These are phyloP conservation scores for Thozetella sp. DNA, from an alignment of 495 filamentous ascomycete species.

Conservation along the genomic window DNA sequence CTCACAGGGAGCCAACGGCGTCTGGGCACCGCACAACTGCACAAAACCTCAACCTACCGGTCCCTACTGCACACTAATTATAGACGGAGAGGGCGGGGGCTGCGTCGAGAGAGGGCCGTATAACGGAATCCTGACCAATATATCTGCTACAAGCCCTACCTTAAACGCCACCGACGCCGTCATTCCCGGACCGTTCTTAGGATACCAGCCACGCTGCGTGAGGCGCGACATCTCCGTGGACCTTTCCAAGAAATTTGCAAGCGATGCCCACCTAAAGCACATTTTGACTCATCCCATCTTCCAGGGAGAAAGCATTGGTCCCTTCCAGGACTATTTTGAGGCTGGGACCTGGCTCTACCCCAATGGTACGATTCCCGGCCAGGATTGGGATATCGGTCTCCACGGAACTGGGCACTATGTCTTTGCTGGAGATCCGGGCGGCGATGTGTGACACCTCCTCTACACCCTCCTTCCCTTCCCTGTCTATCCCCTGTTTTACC, in stretches of 20 bases:
- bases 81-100: constrained; percentile 55
- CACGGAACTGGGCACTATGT: background rate
- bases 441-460: background rate
- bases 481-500: too few relatives aligned
- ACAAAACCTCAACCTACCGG: constrained; percentile 14
- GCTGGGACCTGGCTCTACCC: background rate
- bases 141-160: constrained; percentile 26
- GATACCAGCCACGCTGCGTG: constrained; percentile 27
- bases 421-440: background rate
- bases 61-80: constrained; percentile 29
- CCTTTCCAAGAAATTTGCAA: background rate
- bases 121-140: constrained; percentile 41
- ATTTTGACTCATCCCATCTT: background rate
- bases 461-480: background rate
- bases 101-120: constrained; percentile 63
- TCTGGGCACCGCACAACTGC: constrained; percentile 4
- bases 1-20: constrained; percentile 60
- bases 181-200: constrained; percentile 4
- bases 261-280: background rate
- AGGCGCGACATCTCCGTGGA: constrained; percentile 26
- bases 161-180: background rate
- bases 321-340: background rate
- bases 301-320: background rate
- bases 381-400: background rate
- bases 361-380: background rate